These are phyloP conservation scores for Dipteronia sinensis DNA, from an alignment of 345 rosid species.

Conservation along the genomic window DNA sequence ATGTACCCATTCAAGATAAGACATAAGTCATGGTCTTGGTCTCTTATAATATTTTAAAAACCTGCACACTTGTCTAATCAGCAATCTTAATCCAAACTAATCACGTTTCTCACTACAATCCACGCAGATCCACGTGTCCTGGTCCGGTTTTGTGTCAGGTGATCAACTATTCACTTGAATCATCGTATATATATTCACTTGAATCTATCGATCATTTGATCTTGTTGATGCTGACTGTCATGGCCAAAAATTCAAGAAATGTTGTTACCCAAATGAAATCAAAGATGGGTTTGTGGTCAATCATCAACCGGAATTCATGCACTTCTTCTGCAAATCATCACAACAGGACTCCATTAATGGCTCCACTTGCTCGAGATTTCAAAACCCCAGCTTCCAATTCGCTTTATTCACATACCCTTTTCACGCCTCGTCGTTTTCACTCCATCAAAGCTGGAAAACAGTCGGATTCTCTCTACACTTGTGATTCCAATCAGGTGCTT, in stretches of 20 bases:
- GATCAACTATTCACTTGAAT: no score
- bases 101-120: no score
- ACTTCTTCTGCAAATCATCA: not conserved
- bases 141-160: no score
- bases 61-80: no score
- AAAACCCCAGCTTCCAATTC: slow-evolving; percentile 15
- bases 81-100: no score
- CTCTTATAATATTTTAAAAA: no score
- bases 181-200: no score
- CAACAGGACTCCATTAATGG: not conserved
- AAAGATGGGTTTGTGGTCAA: slow-evolving; percentile 23
- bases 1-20: no score
- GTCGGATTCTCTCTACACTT: slow-evolving; percentile 1
- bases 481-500: slow-evolving; percentile 24
- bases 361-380: slow-evolving; percentile 10
- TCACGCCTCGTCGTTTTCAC: slow-evolving; percentile 28
- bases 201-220: not conserved
- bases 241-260: slow-evolving; percentile 36
- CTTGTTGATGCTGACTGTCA: not conserved
- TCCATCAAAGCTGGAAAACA: slow-evolving; percentile 31
- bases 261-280: slow-evolving; percentile 28
- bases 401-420: not conserved
- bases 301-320: slow-evolving; percentile 3
- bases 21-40: no score
- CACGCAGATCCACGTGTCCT: no score